phyloP scores from a whole-genome alignment of 352 stramenopile genomes.

The Phytopythium litorale region DNA sequence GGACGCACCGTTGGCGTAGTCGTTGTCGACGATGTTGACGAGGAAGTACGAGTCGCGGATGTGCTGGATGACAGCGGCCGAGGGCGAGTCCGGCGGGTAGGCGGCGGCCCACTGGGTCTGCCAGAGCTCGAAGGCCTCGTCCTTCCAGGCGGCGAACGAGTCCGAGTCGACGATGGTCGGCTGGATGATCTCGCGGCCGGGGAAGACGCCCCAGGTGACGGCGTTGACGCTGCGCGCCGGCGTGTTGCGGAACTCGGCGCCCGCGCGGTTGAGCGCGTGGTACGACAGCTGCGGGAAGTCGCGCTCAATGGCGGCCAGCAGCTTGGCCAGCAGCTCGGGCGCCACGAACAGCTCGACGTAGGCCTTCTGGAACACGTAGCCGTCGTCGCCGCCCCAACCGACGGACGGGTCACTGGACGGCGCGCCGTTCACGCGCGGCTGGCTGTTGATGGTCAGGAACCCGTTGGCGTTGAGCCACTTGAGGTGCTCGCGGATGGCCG shows the following conservation, averaged over 20 bases:
- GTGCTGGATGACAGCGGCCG: slow-evolving; percentile 58
- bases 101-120: slow-evolving; percentile 95
- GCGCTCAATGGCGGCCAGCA: slow-evolving; percentile 46
- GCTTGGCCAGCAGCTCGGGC: slow-evolving; percentile 67
- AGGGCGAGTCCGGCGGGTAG: slow-evolving; percentile 87
- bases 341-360: slow-evolving; percentile 98
- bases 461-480: slow-evolving; percentile 84
- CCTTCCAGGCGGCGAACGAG: slow-evolving; percentile 92
- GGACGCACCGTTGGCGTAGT: slow-evolving; percentile 85
- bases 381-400: slow-evolving; percentile 94
- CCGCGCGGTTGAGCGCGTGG: slow-evolving; percentile 66
- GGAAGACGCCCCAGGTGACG: slow-evolving; percentile 98
- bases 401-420: slow-evolving; percentile 88
- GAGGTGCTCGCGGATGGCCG: slow-evolving; percentile 78
- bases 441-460: slow-evolving; percentile 97
- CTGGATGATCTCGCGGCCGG: slow-evolving; percentile 91
- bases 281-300: slow-evolving; percentile 78
- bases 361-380: slow-evolving; percentile 98
- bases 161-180: slow-evolving; percentile 97
- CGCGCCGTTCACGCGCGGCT: slow-evolving; percentile 88
- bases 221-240: slow-evolving; percentile 89
- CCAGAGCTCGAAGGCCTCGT: slow-evolving; percentile 98
- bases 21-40: slow-evolving; percentile 98
- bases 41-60: slow-evolving; percentile 97
- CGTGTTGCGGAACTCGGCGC: slow-evolving; percentile 72